Conservation (phyloP, 148 eudicot species). For the Camellia japonica region DNA sequence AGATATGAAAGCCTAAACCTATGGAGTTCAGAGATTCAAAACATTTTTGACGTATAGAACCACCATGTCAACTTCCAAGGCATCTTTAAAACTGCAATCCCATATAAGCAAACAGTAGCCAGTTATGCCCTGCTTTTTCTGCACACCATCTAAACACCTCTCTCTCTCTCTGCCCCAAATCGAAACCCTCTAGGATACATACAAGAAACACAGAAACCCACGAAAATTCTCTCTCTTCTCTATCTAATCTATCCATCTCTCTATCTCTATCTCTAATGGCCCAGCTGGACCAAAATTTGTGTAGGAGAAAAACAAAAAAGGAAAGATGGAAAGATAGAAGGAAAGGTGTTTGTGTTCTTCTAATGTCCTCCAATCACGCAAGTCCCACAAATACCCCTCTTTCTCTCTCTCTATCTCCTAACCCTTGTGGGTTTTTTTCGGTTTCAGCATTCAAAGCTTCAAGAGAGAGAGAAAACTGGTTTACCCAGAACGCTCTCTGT, state of each 20-base stretch:
- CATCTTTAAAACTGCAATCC: too few species aligned
- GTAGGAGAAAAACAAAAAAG: constrained; percentile 6
- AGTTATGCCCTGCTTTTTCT: too few species aligned
- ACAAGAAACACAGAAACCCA: not conserved
- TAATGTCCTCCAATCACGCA: constrained; percentile 20
- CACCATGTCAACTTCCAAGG: too few species aligned
- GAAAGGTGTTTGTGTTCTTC: constrained; percentile 12
- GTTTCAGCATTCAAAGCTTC: constrained; percentile 7
- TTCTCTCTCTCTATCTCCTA: not conserved
- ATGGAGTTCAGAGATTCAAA: too few species aligned
- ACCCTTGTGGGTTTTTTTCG: not conserved
- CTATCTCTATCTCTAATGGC: constrained; percentile 3
- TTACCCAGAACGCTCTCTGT: not conserved
- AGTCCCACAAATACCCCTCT: constrained; percentile 16
- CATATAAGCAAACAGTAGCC: too few species aligned
- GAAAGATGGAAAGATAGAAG: constrained; percentile 16
- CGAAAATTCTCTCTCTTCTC: not conserved
- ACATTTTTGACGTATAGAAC: too few species aligned
- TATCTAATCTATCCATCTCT: not conserved
- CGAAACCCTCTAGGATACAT: not conserved
- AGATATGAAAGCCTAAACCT: too few species aligned
- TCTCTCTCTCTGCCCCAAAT: not conserved
- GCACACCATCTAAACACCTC: too few species aligned
- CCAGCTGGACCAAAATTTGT: constrained; percentile 12
- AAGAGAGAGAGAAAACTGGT: not conserved